These are phyloP conservation scores for Wickerhamomyces subpelliculosus DNA, from an alignment of 805 yeast species.

Conservation along the genomic window DNA sequence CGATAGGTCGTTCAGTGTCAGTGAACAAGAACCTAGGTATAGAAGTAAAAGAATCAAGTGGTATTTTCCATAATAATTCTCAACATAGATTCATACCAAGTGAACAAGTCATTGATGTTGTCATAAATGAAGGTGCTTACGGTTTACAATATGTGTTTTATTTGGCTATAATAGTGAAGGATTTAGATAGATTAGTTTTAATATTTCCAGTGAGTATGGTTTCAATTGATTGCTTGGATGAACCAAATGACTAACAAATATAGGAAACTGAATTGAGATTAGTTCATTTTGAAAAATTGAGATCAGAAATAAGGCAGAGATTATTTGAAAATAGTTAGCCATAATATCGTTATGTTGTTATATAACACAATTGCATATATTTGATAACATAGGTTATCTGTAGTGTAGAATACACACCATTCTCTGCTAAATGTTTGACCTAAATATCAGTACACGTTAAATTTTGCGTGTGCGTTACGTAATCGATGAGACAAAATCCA, in stretches of 20 bases:
- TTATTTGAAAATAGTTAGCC: neutral
- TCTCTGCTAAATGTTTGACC: no score
- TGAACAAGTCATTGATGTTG: constrained; percentile 51
- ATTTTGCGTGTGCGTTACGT: neutral
- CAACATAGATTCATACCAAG: constrained; percentile 45
- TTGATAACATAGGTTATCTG: no score
- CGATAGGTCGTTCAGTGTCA: constrained; percentile 29
- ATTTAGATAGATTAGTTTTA: constrained; percentile 22
- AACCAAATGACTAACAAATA: neutral
- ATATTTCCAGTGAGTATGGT: constrained; percentile 24
- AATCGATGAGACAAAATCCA: constrained; percentile 1
- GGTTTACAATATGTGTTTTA: constrained; percentile 63
- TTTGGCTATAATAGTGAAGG: constrained; percentile 49
- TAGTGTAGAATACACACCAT: no score
- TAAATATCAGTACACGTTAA: no score
- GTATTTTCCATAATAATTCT: constrained; percentile 19
- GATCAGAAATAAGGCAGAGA: neutral
- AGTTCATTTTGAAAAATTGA: no score
- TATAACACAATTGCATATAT: no score
- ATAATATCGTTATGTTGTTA: no score
- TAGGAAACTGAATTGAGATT: neutral
- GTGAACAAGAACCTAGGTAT: constrained; percentile 41
- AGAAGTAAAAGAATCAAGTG: constrained; percentile 31
- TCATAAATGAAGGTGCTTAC: constrained; percentile 70
- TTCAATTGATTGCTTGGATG: neutral